Evolutionary conservation across 441 rosid species (phyloP), one percentile per base, ranked within the genome.

Genomic region (Aquilaria agallochum): DNA sequence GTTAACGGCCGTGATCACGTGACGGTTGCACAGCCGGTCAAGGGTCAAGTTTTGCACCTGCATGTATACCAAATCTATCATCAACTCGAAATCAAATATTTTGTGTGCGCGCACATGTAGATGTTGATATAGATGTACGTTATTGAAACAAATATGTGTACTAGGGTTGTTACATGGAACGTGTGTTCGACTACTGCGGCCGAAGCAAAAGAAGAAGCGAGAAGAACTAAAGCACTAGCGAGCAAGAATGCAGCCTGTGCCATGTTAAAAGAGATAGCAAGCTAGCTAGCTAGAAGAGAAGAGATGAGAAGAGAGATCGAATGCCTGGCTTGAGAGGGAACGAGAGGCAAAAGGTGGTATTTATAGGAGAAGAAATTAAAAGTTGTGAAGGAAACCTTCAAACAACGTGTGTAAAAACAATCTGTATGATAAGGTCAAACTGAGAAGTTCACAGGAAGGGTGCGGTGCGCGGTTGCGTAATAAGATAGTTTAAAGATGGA

Each of bases 21-120:
- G 89, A 65, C 72, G 68, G 5, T 63, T 66, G 80, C 97, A 89
- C 30, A 91, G 62, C 66, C 84, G 74, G 36, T 57, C 65, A 8
- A 81, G 61, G 1, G 92, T 87, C 8, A 76, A 73, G 64, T 86
- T 86, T 80, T 83, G 59, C 55, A 91, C 89, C 97, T 88, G 88
- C 12, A 40, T 36, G 42, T 14, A 0, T 5, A 14, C 47, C 1
- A 1, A 32, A 40, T 3, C 5, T 1, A 6, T 40, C 45, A 40
- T 36, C 6, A 7, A 36, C 42, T 20, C 20, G 20, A 20, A 40
- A 40, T 40, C 9, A 40, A 40, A 3, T 34, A 1, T 3, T 34
- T 3, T 34, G 40, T 34, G 40, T 34, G 40, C 1, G 20, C 20
- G 20, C 20, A 20, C 20, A 20, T 20, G 20, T 20, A 20, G 20